Base-by-base conservation (phyloP, 495 filamentous ascomycete genomes). In the Talaromyces stipitatus region DNA sequence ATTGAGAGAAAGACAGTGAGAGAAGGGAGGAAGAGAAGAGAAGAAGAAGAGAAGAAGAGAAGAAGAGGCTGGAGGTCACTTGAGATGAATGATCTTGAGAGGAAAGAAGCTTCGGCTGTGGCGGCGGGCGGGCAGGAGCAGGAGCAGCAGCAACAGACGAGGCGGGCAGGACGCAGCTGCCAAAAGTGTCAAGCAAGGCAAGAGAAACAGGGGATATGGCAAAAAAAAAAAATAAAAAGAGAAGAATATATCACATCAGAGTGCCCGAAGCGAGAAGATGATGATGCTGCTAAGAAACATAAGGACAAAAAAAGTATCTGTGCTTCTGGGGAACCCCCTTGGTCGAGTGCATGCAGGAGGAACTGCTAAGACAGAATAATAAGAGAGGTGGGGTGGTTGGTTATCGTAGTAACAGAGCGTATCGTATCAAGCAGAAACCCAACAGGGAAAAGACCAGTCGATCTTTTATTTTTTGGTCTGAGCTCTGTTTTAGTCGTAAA, bases 1-100 rank as follows among this genome's bases (percentile, higher is more conserved):
- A 54, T 45, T 16, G 60, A 60, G 63, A 30, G 56, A 38, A 36
- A 36, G 28, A 58, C 50, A 20, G 56, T 55, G 51, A 50, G 10
- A 58, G 30, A 45, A 58, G 58, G 54, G 28, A 36, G 26, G 45
- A 32, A 55, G 48, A 32, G 52, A 54, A 55, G 26, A 56, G 48
- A 36, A 47, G 46, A 14, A 57, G 30, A 45, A 58, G 56, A 57
- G 28, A 38, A 18, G 50, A 45, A 54, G 50, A 32, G 50, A 56
- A 56, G 55, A 54, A 50, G 46, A 45, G 47, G 43, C 46, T 57
- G 23, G 23, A 41, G 33, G 2, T 16, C 33, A 18, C 33, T 38
- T 38, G 33, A 38, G 36, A 38, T 24, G 55, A 48, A 60, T 18
- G 57, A 20, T 56, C 12, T 29, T 12, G 50, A 48, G 36, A 46